Evolutionary conservation across 345 rosid species (phyloP), one percentile per base, ranked within the genome.

Genomic region (Eucalyptus erythrocorys): DNA sequence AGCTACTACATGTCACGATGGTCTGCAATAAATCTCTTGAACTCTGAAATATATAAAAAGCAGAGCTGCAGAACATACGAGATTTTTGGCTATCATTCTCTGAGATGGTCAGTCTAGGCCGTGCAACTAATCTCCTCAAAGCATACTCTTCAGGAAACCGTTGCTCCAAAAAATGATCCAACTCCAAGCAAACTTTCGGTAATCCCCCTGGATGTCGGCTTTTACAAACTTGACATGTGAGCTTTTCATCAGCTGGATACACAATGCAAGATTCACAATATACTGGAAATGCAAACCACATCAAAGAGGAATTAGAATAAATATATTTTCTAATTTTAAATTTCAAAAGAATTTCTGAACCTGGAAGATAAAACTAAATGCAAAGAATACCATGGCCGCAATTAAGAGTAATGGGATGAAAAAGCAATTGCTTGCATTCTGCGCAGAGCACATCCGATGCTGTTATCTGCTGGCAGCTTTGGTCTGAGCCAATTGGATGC

Each of bases 351-450:
- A 76, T 76, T 37, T 76, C 47, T 22, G 30, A 76, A 40, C 30
- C 30, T 10, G 42, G 84, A 76, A 76, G 84, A 40, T 8, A 26
- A 76, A 64, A 76, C 30, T 76, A 90, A 88, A 81, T 30, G 49
- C 21, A 57, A 92, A 66, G 13, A 19, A 45, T 96, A 97, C 99
- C 99, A 90, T 97, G 98, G 90, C 99, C 99, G 59, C 97, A 97
- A 88, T 97, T 96, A 90, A 96, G 97, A 86, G 92, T 93, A 50
- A 95, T 92, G 2, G 99, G 97, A 87, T 66, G 93, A 86, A 93
- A 89, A 30, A 95, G 95, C 87, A 96, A 87, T 88, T 96, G 93
- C 89, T 94, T 93, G 95, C 99, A 97, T 71, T 94, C 92, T 66
- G 90, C 37, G 90, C 99, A 96, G 49, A 92, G 93, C 88, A 93